These are phyloP conservation scores for Mycena haematopus DNA, from an alignment of 768 basidiomycete genomes.

Conservation along the genomic window DNA sequence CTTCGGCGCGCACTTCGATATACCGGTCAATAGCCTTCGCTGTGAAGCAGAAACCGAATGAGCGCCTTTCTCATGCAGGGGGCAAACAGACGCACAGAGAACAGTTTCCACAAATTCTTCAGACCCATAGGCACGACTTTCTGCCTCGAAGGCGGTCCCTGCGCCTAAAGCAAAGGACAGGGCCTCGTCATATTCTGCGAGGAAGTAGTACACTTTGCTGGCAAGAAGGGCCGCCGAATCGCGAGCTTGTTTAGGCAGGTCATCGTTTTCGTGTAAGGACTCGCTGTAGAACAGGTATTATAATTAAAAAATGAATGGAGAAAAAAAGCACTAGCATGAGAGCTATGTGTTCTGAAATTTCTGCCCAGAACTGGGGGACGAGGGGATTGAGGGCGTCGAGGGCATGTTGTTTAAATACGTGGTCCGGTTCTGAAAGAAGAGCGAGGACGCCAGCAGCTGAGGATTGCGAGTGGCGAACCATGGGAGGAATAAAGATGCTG, in stretches of 20 bases:
- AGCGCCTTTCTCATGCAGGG: slow-evolving; percentile 8
- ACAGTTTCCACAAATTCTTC: slow-evolving; percentile 95
- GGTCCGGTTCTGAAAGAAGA: slow-evolving; percentile 87
- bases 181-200: slow-evolving; percentile 95
- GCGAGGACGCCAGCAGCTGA: slow-evolving; percentile 91
- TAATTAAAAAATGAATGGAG: slow-evolving; percentile 10
- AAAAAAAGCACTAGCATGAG: slow-evolving; percentile 68
- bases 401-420: slow-evolving; percentile 89
- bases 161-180: slow-evolving; percentile 94
- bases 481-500: slow-evolving; percentile 42
- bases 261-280: slow-evolving; percentile 83
- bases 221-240: slow-evolving; percentile 88
- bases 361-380: slow-evolving; percentile 97
- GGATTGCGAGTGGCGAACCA: slow-evolving; percentile 69
- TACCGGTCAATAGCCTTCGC: slow-evolving; percentile 98
- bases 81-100: slow-evolving; percentile 68
- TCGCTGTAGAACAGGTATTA: slow-evolving; percentile 62
- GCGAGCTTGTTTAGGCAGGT: slow-evolving; percentile 74
- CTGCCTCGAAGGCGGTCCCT: slow-evolving; percentile 82
- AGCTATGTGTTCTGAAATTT: slow-evolving; percentile 94
- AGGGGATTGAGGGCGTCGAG: slow-evolving; percentile 81
- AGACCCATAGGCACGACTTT: slow-evolving; percentile 64
- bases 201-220: slow-evolving; percentile 98
- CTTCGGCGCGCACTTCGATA: slow-evolving; percentile 70
- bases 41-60: slow-evolving; percentile 37